Evolutionary conservation across 805 yeast species (phyloP).

Genomic region (Huiozyma naganishii): DNA sequence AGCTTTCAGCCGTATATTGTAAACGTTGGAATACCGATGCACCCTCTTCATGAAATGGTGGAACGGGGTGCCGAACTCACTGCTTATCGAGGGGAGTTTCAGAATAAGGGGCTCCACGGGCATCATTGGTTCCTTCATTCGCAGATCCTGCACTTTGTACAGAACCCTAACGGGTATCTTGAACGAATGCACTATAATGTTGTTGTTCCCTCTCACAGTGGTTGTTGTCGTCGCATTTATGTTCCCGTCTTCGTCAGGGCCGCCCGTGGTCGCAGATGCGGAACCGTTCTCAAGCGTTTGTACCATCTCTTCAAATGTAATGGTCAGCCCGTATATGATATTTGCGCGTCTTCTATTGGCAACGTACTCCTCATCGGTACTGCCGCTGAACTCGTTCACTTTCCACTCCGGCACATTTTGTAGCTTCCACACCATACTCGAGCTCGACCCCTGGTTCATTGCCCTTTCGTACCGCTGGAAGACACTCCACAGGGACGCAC

Average conservation of each 20-base stretch:
- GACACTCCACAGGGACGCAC: constrained; percentile 23
- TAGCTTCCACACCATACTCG: constrained; percentile 21
- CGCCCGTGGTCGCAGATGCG: constrained; percentile 2
- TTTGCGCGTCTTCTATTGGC: constrained; percentile 7
- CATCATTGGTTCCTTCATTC: constrained; percentile 48
- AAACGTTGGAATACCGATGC: constrained; percentile 52
- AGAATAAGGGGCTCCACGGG: constrained; percentile 32
- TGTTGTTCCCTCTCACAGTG: constrained; percentile 6
- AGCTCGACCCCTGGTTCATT: constrained; percentile 19
- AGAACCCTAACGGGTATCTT: constrained; percentile 61
- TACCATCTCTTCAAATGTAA: constrained; percentile 23
- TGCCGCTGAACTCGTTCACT: not conserved
- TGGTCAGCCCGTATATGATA: constrained; percentile 20
- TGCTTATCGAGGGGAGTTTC: constrained; percentile 26
- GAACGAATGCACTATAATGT: constrained; percentile 49
- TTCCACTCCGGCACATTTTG: constrained; percentile 24
- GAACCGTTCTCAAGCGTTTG: constrained; percentile 7
- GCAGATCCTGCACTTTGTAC: constrained; percentile 41
- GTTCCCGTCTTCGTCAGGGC: constrained; percentile 3
- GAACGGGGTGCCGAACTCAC: constrained; percentile 34
- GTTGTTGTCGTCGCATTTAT: constrained; percentile 2
- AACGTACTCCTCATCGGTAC: not conserved
- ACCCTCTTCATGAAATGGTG: constrained; percentile 45
- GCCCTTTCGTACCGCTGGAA: constrained; percentile 23
- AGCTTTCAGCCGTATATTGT: constrained; percentile 40